These are phyloP conservation scores for Leishmania turanica DNA, from an alignment of 208 protist genomes.

Conservation along the genomic window DNA sequence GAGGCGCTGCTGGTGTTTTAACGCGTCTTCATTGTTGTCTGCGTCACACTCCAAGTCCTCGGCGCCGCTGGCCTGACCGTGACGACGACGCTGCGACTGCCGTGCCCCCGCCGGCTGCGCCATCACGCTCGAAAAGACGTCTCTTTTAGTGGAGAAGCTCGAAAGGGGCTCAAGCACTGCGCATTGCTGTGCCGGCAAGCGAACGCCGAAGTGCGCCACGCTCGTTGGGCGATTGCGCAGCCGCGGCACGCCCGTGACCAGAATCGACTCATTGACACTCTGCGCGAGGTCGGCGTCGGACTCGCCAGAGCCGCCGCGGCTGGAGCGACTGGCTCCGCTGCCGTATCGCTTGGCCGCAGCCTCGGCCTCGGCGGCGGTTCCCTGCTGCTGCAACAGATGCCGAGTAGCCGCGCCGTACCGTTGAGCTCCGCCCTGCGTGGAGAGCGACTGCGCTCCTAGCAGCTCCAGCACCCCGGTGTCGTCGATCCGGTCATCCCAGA, in stretches of 20 bases:
- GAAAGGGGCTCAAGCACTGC: constrained; percentile 21
- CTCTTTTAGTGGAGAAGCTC: constrained; percentile 30
- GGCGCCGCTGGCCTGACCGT: neutral
- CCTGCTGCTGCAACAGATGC: constrained; percentile 24
- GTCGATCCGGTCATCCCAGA: constrained; percentile 51
- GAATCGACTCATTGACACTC: neutral
- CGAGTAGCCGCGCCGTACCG: constrained; percentile 32
- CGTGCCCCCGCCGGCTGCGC: neutral
- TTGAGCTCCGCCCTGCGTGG: constrained; percentile 36
- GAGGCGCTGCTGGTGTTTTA: constrained; percentile 28
- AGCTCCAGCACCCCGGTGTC: constrained; percentile 54
- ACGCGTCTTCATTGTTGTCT: constrained; percentile 41
- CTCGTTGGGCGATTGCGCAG: constrained; percentile 28
- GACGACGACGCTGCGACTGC: too few relatives aligned
- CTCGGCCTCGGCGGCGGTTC: neutral
- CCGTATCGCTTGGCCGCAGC: neutral
- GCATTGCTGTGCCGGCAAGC: constrained; percentile 13
- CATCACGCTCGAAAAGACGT: constrained; percentile 50
- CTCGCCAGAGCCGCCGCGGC: neutral
- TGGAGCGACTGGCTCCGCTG: neutral
- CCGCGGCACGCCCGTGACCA: constrained; percentile 9
- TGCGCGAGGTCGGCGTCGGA: constrained; percentile 1
- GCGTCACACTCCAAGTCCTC: constrained; percentile 5
- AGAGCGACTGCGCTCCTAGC: constrained; percentile 43
- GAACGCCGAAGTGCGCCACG: constrained; percentile 32